Percentiles rank a stretch among this genome's conserved stretches.
phyloP scores from a whole-genome alignment of 345 rosid genomes.

The Pugionium dolabratum region DNA sequence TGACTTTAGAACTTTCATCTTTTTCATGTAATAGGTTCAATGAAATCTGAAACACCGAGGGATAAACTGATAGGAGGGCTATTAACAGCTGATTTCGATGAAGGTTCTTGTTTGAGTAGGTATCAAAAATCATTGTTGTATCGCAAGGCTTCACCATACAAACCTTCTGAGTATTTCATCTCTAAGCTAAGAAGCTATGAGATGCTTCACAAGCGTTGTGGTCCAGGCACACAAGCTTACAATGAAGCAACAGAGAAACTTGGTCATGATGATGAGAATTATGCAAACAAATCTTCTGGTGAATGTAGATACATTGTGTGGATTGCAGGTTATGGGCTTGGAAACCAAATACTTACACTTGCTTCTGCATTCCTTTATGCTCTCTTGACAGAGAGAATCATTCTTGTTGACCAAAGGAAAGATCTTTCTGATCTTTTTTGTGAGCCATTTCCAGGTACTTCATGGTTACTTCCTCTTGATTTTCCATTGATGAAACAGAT shows the following conservation, averaged over 20 bases:
- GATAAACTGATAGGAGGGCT: slow-evolving; percentile 56
- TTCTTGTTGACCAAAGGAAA: slow-evolving; percentile 55
- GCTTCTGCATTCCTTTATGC: slow-evolving; percentile 48
- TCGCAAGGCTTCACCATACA: slow-evolving; percentile 46
- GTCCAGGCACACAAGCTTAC: slow-evolving; percentile 56
- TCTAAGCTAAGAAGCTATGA: slow-evolving; percentile 45
- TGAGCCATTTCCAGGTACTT: slow-evolving; percentile 60
- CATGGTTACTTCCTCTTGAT: slow-evolving; percentile 43
- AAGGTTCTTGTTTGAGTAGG: slow-evolving; percentile 53
- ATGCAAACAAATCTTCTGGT: slow-evolving; percentile 18
- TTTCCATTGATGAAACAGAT: slow-evolving; percentile 43
- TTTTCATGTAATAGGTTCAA: slow-evolving; percentile 34
- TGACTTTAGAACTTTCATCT: background rate
- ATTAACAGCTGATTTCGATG: slow-evolving; percentile 50
- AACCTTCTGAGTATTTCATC: slow-evolving; percentile 54
- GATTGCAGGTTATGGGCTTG: slow-evolving; percentile 61
- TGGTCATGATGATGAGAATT: slow-evolving; percentile 27
- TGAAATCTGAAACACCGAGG: slow-evolving; percentile 27
- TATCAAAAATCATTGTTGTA: slow-evolving; percentile 41
- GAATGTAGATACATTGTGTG: slow-evolving; percentile 65
- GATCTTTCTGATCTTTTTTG: slow-evolving; percentile 63
- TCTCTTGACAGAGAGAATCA: slow-evolving; percentile 49
- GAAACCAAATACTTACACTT: slow-evolving; percentile 61
- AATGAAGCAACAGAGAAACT: slow-evolving; percentile 45
- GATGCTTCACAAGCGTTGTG: slow-evolving; percentile 43